A percentile compares a stretch with the other conserved stretches of the same genome.
Conservation (phyloP, 139 green algal species). For the Chlorella sp. region DNA sequence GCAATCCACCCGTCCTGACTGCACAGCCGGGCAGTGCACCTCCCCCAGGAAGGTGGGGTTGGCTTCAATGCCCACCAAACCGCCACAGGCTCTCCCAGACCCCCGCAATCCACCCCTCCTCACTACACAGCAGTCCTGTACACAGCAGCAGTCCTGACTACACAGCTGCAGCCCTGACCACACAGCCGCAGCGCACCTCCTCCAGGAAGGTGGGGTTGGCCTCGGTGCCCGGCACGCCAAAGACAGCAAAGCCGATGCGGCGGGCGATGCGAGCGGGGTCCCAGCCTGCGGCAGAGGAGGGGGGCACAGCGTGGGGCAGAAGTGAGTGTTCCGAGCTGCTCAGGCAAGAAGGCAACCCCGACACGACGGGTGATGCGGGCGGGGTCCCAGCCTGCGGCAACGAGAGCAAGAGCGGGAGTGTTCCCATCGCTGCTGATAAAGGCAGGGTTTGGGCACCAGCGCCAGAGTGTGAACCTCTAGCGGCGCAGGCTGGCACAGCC, state of each 20-base stretch:
- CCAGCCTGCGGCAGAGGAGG: constrained; percentile 32
- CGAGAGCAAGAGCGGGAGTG: neutral
- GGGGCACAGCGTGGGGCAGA: no score
- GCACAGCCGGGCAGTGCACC: neutral
- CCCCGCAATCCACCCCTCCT: no score
- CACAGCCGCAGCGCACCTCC: neutral
- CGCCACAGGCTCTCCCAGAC: no score
- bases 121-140: no score
- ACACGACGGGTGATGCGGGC: constrained; percentile 39
- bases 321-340: no score
- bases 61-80: constrained; percentile 67
- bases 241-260: constrained; percentile 68
- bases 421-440: no score
- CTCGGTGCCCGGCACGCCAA: constrained; percentile 78
- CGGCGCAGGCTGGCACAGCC: no score
- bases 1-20: no score
- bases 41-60: constrained; percentile 66
- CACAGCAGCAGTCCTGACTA: no score
- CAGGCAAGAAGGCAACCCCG: constrained; percentile 68
- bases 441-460: no score
- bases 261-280: constrained; percentile 52
- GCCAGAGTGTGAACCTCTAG: no score
- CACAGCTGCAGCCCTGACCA: neutral
- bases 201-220: neutral
- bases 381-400: constrained; percentile 35